Percentiles rank a stretch among this genome's conserved stretches.
Conservation (phyloP, 2,329 filamentous ascomycete genomes). For the Venturia effusa region DNA sequence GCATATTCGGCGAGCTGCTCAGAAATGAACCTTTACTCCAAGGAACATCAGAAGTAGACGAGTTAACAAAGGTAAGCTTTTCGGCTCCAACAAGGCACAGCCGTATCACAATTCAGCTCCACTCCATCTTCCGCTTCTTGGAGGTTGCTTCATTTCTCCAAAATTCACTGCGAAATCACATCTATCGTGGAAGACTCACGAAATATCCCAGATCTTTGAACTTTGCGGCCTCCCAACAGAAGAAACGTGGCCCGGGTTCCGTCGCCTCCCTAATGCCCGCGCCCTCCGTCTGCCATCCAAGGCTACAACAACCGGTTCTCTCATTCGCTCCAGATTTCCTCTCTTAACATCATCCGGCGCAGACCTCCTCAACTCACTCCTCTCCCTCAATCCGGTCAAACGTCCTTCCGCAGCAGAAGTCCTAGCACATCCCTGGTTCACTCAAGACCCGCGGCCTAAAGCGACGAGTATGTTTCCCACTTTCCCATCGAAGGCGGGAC, state of each 20-base stretch:
- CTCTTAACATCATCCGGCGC: conserved; percentile 67
- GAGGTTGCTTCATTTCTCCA: neutral
- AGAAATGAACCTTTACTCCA: conserved; percentile 73
- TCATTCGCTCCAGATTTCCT: conserved; percentile 70
- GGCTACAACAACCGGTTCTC: conserved; percentile 34
- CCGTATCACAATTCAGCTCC: neutral
- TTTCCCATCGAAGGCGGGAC: conserved; percentile 88
- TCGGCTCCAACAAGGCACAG: neutral
- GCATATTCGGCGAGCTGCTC: conserved; percentile 88
- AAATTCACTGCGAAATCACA: neutral
- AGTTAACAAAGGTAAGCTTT: conserved; percentile 53
- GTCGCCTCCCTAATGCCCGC: conserved; percentile 75
- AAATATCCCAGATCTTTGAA: conserved; percentile 57
- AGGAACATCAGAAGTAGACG: conserved; percentile 85
- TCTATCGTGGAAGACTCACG: conserved; percentile 55
- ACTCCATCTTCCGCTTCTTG: neutral
- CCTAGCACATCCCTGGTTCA: conserved; percentile 74
- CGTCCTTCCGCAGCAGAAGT: conserved; percentile 65
- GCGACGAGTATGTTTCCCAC: conserved; percentile 89
- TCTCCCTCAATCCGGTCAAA: conserved; percentile 62
- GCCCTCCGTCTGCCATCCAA: conserved; percentile 52
- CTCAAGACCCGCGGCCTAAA: conserved; percentile 81
- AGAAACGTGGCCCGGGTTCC: conserved; percentile 75
- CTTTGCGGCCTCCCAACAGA: conserved; percentile 80
- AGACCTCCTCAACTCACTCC: conserved; percentile 54